These are phyloP conservation scores for Zanthoxylum bungeanum DNA, from an alignment of 345 rosid genomes.

Conservation along the genomic window DNA sequence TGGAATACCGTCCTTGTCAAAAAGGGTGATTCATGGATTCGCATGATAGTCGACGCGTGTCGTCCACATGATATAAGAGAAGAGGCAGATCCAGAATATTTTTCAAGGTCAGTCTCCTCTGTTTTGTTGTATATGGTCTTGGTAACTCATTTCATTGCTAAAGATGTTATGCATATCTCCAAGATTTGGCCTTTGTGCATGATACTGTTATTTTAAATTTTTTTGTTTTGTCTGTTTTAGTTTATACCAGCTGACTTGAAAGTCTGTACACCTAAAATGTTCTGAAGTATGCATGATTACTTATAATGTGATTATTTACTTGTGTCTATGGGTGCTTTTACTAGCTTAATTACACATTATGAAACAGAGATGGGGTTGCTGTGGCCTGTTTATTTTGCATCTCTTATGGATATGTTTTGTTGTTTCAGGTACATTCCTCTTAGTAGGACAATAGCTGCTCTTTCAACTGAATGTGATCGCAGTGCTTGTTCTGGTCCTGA, in stretches of 20 bases:
- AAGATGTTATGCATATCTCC: neutral
- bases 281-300: neutral
- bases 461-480: constrained; percentile 29
- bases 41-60: constrained; percentile 93
- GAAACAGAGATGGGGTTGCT: neutral
- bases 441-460: constrained; percentile 38
- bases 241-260: neutral
- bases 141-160: neutral
- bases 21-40: constrained; percentile 63
- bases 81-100: constrained; percentile 75
- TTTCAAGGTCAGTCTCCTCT: constrained; percentile 55
- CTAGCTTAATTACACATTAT: neutral
- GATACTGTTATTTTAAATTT: neutral
- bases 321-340: neutral
- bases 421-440: constrained; percentile 81
- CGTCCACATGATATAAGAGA: constrained; percentile 87
- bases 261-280: neutral
- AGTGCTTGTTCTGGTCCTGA: constrained; percentile 33
- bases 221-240: neutral
- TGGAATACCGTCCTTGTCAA: constrained; percentile 75
- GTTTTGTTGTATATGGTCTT: constrained; percentile 5
- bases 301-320: neutral
- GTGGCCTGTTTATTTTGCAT: neutral
- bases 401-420: constrained; percentile 21
- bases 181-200: neutral